Base-by-base conservation (phyloP, 306 rosid species). In the Inga oerstediana region DNA sequence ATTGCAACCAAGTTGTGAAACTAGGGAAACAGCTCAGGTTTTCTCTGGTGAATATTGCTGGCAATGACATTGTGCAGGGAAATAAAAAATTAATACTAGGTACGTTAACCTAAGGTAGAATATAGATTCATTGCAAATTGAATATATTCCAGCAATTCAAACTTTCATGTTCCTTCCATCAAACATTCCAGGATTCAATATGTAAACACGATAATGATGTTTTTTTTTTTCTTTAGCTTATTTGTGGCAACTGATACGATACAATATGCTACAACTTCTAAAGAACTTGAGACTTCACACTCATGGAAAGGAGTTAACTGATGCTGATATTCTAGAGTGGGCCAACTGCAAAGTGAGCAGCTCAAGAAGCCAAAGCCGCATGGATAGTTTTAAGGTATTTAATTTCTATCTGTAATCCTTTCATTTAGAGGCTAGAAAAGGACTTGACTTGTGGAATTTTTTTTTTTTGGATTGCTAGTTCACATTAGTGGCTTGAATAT, bases 181-280 rank as follows among this genome's bases (percentile, higher is more conserved):
- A 65, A 70, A 69, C 32, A 51, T 19, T 27, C 59, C 51, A 45
- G 45, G 62, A 41, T 56, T 41, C 41, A 7, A 19, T 51, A n/a
- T 80, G 51, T 74, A 34, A 35, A 64, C 49, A 8, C 52, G 78
- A 75, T 16, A 22, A 37, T 78, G 17, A 43, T 73, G 66, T 79
- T 59, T 73, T 74, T 68, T 68, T 86, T 74, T 74, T 80, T 85
- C 76, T 83, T 81, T 89, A 96, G 99, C 98, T 79, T 96, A 89
- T 84, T 86, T 96, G 90, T 96, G 99, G 99, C 99, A 96, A 90
- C 84, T 96, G 92, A 94, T 96, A 98, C 86, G 97, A 77, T 93
- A 59, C 89, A 94, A 91, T 85, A 96, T 91, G 78, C 93, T 96
- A 69, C 98, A 96, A 91, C 96, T 96, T 73, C 80, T 96, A 10